Evolutionary conservation across 2,329 filamentous ascomycete species (phyloP), one percentile per base, ranked within the genome.

Genomic region (Phaeosphaeria sp.): DNA sequence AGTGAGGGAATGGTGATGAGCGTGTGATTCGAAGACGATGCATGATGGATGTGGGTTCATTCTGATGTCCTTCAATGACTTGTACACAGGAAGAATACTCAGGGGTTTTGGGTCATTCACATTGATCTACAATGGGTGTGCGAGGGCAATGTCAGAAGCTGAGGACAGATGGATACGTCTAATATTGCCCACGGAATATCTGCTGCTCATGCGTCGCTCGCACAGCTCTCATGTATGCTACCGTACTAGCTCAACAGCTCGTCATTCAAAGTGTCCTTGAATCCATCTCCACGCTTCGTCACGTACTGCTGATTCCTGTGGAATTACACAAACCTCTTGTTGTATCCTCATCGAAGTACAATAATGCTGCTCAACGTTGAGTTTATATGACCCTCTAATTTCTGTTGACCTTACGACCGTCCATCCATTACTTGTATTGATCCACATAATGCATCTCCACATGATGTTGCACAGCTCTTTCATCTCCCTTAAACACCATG

Each of bases 381-480:
- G n/a, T n/a, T n/a, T n/a, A n/a, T n/a, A n/a, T n/a, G n/a, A n/a
- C n/a, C n/a, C n/a, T n/a, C n/a, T n/a, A n/a, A n/a, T n/a, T n/a
- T n/a, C n/a, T n/a, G n/a, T n/a, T n/a, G n/a, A n/a, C n/a, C n/a
- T n/a, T n/a, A n/a, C n/a, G n/a, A n/a, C n/a, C n/a, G n/a, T n/a
- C n/a, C n/a, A n/a, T n/a, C n/a, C 17, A 21, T 20, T 46, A 15
- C n/a, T 50, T 43, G 59, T 42, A 59, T 59, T 42, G 58, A 61
- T 21, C 50, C 56, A 63, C 58, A 63, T 89, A 87, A 69, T 89
- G 87, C 2, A 67, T 72, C 23, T 85, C 84, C 57, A 91, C 87
- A 67, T 92, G 89, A 73, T 89, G 83, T 10, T 85, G 85, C 10
- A 92, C 87, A 9, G 89, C 89, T 0, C 80, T 78, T 66, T 89